These are phyloP conservation scores for Dactylonectria estremocensis DNA, from an alignment of 2,329 filamentous ascomycete species.

Conservation along the genomic window DNA sequence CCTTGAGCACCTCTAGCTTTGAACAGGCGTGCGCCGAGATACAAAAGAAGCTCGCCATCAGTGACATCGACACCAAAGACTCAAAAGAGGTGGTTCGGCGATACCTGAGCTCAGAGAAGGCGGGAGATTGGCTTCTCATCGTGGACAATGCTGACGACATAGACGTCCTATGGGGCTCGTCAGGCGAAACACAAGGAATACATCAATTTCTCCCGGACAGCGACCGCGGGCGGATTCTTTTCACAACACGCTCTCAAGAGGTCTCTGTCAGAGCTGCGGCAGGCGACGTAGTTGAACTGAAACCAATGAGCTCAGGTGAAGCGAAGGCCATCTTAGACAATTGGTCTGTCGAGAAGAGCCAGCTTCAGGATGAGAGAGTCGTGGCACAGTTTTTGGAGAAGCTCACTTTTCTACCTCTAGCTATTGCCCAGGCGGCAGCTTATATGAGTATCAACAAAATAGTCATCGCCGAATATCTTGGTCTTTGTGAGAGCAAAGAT, in stretches of 20 bases:
- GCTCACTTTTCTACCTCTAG: slow-evolving; percentile 48
- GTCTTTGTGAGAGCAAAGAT: slow-evolving; percentile 40
- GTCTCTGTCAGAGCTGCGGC: slow-evolving; percentile 34
- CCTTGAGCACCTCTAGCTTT: slow-evolving; percentile 49
- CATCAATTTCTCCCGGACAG: slow-evolving; percentile 48
- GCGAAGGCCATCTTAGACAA: slow-evolving; percentile 43
- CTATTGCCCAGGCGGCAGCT: slow-evolving; percentile 51
- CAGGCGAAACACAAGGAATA: slow-evolving; percentile 35
- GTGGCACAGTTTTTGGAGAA: not conserved
- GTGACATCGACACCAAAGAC: slow-evolving; percentile 38
- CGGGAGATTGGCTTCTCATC: slow-evolving; percentile 57
- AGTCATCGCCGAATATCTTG: slow-evolving; percentile 45
- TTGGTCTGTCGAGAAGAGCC: not conserved
- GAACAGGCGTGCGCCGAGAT: slow-evolving; percentile 52
- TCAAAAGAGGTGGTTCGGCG: not conserved
- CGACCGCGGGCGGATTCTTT: slow-evolving; percentile 51
- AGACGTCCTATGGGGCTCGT: slow-evolving; percentile 38
- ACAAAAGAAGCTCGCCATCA: slow-evolving; percentile 40
- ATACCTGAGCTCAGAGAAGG: slow-evolving; percentile 45
- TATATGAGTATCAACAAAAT: slow-evolving; percentile 49
- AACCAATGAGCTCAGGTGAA: slow-evolving; percentile 28
- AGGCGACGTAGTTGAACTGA: not conserved
- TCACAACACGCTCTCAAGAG: slow-evolving; percentile 53
- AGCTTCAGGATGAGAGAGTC: slow-evolving; percentile 3
- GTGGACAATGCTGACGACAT: slow-evolving; percentile 60